These are phyloP conservation scores for Flaveria linearis DNA, from an alignment of 129 eudicot genomes.

Conservation along the genomic window DNA sequence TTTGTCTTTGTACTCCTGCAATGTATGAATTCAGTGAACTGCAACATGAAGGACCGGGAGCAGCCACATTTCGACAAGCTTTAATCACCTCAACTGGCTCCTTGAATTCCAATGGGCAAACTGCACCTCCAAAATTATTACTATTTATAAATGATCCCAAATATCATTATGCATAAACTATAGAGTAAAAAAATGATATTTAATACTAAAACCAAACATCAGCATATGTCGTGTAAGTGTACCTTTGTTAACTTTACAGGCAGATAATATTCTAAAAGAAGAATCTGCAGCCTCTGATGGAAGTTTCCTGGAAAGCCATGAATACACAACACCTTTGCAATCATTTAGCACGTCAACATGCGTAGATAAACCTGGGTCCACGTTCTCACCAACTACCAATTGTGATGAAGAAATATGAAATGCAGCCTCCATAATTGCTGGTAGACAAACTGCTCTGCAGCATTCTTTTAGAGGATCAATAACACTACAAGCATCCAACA, in stretches of 20 bases:
- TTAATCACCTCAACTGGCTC: conserved; percentile 79
- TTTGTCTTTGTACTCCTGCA: conserved; percentile 65
- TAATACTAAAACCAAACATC: background rate
- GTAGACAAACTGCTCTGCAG: conserved; percentile 77
- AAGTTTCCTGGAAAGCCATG: conserved; percentile 81
- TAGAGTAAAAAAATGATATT: background rate
- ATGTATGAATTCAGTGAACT: conserved; percentile 78
- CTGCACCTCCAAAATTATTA: conserved; percentile 36
- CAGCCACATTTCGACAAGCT: conserved; percentile 75
- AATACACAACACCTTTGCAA: conserved; percentile 73
- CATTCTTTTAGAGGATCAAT: conserved; percentile 90
- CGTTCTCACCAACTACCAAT: conserved; percentile 34
- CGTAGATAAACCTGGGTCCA: conserved; percentile 31
- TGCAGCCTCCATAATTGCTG: conserved; percentile 81
- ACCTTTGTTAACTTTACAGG: conserved; percentile 94
- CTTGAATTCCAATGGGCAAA: conserved; percentile 75
- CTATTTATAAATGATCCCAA: background rate
- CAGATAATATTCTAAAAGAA: conserved; percentile 64
- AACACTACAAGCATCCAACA: conserved; percentile 74
- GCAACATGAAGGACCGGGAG: conserved; percentile 80
- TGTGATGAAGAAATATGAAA: conserved; percentile 53
- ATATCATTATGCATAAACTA: background rate
- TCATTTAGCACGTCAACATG: conserved; percentile 58
- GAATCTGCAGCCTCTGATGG: conserved; percentile 60
- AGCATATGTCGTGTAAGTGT: background rate